Conservation (phyloP, 1,284 basidiomycete species). For the Cystobasidium pallidum region DNA sequence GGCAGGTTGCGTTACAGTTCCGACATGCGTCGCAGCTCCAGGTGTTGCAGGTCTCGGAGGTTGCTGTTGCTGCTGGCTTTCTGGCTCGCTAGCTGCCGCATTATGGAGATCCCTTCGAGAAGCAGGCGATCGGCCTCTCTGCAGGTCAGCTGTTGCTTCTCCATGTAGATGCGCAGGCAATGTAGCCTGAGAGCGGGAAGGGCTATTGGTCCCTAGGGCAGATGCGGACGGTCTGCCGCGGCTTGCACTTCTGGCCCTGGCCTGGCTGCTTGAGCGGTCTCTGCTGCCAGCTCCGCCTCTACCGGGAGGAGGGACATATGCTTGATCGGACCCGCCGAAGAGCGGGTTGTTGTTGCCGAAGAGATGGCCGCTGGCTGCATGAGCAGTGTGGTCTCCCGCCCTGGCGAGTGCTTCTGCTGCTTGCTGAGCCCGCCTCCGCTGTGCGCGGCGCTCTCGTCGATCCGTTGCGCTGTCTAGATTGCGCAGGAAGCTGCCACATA, state of each 20-base stretch:
- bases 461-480: conserved; percentile 43
- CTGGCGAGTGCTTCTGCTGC: conserved; percentile 21
- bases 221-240: conserved; percentile 16
- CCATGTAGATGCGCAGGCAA: background rate
- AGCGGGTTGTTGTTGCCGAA: background rate
- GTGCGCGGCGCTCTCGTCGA: conserved; percentile 29
- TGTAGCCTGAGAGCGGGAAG: conserved; percentile 4
- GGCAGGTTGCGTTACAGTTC: background rate
- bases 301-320: conserved; percentile 29
- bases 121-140: conserved; percentile 21
- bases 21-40: background rate
- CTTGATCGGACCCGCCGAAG: conserved; percentile 15
- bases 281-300: conserved; percentile 40
- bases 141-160: conserved; percentile 12
- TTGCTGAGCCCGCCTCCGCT: conserved; percentile 31
- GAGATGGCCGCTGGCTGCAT: background rate
- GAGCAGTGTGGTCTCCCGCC: conserved; percentile 1
- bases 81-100: background rate
- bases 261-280: conserved; percentile 14
- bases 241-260: conserved; percentile 16
- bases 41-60: background rate
- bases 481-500: conserved; percentile 32
- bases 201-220: background rate
- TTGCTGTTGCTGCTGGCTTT: background rate
- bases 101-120: conserved; percentile 16